phyloP scores from a whole-genome alignment of 2,329 filamentous ascomycete genomes.

The Colletotrichum tropicale region DNA sequence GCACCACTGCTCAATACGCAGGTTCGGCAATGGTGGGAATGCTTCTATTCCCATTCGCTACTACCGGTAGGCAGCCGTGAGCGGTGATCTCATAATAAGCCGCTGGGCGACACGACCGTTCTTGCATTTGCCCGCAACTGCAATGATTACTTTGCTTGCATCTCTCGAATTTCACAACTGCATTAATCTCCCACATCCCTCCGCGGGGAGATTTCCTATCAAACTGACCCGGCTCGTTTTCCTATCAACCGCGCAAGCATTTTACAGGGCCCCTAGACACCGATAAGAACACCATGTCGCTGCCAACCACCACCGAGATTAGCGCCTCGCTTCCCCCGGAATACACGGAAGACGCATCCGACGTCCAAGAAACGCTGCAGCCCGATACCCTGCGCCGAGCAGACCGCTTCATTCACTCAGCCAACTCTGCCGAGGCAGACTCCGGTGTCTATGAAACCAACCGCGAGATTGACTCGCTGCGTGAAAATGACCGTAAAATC shows the following conservation, averaged over 20 bases:
- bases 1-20: neutral
- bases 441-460: conserved; percentile 40
- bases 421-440: conserved; percentile 25
- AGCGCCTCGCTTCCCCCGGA: neutral
- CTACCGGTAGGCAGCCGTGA: neutral
- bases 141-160: neutral
- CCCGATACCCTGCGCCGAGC: conserved; percentile 36
- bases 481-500: conserved; percentile 33
- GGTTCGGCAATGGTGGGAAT: neutral
- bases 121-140: neutral
- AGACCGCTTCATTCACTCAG: conserved; percentile 36
- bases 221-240: neutral
- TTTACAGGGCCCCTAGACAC: neutral
- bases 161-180: neutral
- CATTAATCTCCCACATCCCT: neutral
- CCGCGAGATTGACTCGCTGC: conserved; percentile 34
- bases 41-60: neutral
- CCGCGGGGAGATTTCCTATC: neutral
- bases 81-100: neutral
- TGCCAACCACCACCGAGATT: neutral
- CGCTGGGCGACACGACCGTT: neutral
- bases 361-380: conserved; percentile 22
- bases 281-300: neutral
- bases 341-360: neutral
- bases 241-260: neutral